These are phyloP conservation scores for Polyplosphaeria fusca DNA, from an alignment of 495 filamentous ascomycete species.

Conservation along the genomic window DNA sequence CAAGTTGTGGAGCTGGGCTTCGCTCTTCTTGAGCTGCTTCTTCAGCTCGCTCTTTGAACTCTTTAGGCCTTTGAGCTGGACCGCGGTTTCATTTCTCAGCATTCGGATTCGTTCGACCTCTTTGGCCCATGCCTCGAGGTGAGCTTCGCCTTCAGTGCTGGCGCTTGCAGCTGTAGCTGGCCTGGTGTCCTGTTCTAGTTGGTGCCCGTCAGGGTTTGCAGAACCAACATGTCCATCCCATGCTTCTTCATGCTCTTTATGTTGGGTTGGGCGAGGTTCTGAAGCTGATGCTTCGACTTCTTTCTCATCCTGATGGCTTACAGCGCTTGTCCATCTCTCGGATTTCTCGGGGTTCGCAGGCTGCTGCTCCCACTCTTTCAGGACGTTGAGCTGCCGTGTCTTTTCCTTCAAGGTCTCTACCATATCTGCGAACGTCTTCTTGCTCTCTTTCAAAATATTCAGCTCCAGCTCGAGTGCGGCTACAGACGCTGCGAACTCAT, in stretches of 20 bases:
- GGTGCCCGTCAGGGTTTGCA: not conserved
- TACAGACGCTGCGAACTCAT: constrained; percentile 20
- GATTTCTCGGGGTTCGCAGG: not conserved
- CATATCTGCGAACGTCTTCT: constrained; percentile 24
- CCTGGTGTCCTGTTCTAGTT: not conserved
- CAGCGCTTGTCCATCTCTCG: not conserved
- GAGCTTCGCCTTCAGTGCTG: constrained; percentile 3
- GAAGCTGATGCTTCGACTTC: not conserved
- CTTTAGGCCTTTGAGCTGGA: constrained; percentile 30
- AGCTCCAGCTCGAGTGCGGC: constrained; percentile 22
- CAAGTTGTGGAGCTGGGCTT: constrained; percentile 20
- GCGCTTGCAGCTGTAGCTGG: constrained; percentile 5
- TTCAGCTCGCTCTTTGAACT: constrained; percentile 19
- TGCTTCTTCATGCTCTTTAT: not conserved
- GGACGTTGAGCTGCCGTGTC: constrained; percentile 1
- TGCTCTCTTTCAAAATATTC: constrained; percentile 14
- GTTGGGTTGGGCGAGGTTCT: not conserved
- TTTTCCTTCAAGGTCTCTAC: constrained; percentile 29
- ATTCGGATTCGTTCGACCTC: constrained; percentile 27
- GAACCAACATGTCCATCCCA: not conserved
- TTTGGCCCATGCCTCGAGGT: constrained; percentile 17
- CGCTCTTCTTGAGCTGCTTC: constrained; percentile 26
- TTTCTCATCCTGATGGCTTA: not conserved
- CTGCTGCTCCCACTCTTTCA: constrained; percentile 5
- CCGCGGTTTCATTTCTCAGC: constrained; percentile 20